These are phyloP conservation scores for Coix lacrymajobi DNA, from an alignment of 176 grass and related monocot species.

Conservation along the genomic window DNA sequence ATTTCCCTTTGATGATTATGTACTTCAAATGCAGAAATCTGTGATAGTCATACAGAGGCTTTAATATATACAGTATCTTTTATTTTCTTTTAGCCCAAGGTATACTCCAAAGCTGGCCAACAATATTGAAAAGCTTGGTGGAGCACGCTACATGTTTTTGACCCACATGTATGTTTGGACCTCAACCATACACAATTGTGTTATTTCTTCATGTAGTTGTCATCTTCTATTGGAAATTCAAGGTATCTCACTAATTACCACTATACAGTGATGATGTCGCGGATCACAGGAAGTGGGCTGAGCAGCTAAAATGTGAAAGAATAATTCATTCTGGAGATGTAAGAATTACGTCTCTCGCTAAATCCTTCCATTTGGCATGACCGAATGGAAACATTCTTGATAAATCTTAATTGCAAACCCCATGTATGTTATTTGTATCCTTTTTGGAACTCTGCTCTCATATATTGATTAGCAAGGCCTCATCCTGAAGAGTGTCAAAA, in stretches of 20 bases:
- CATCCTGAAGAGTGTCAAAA: background rate
- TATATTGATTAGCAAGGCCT: background rate
- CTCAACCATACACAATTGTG: background rate
- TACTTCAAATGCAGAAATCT: background rate
- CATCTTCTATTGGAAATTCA: background rate
- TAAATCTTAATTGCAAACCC: background rate
- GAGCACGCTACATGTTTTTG: conserved; percentile 76
- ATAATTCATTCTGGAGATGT: conserved; percentile 79
- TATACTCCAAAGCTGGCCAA: conserved; percentile 48
- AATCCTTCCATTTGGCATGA: background rate
- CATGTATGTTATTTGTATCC: background rate
- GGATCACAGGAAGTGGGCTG: conserved; percentile 79
- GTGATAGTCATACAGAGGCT: background rate
- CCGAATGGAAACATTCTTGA: background rate
- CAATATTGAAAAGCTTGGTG: conserved; percentile 66
- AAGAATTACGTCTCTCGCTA: conserved; percentile 19
- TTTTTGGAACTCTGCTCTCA: background rate
- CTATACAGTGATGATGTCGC: conserved; percentile 73
- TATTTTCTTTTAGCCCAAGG: conserved; percentile 51
- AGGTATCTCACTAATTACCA: background rate
- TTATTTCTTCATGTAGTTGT: conserved; percentile 15
- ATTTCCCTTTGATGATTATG: background rate
- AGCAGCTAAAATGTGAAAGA: conserved; percentile 60
- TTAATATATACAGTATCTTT: background rate
- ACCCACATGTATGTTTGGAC: conserved; percentile 66